These are phyloP conservation scores for Babesia ovis DNA, from an alignment of 169 alveolate genomes.

Conservation along the genomic window DNA sequence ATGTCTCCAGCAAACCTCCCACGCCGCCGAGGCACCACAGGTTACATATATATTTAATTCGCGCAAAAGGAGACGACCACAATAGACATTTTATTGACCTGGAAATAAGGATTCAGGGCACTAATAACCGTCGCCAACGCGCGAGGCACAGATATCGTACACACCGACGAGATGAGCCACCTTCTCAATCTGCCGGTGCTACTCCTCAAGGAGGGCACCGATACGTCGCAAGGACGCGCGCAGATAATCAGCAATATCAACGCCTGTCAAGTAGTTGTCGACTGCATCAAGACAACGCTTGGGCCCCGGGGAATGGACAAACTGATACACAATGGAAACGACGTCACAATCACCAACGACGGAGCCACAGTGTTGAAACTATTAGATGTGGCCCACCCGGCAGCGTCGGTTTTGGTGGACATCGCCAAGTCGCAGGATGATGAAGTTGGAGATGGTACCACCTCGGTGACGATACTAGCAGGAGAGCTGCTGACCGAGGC, in stretches of 20 bases:
- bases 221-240: conserved; percentile 93
- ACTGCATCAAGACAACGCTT: conserved; percentile 91
- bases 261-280: conserved; percentile 93
- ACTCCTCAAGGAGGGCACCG: conserved; percentile 95
- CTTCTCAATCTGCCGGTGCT: conserved; percentile 88
- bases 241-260: conserved; percentile 94
- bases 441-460: conserved; percentile 97
- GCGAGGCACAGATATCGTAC: conserved; percentile 10
- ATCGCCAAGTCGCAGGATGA: conserved; percentile 96
- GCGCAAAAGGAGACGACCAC: neutral
- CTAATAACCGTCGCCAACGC: neutral
- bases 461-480: conserved; percentile 93
- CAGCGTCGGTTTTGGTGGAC: conserved; percentile 95
- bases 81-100: neutral
- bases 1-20: conserved; percentile 23
- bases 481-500: conserved; percentile 95
- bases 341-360: conserved; percentile 94
- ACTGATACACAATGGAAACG: conserved; percentile 87
- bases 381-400: conserved; percentile 96
- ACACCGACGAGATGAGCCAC: conserved; percentile 73
- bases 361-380: conserved; percentile 97
- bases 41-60: neutral
- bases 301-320: conserved; percentile 99
- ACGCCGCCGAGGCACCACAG: too few species aligned
- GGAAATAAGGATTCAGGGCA: neutral